Evolutionary conservation across 208 protist genomes (phyloP).

Genomic region (Wallacemonas collosoma): DNA sequence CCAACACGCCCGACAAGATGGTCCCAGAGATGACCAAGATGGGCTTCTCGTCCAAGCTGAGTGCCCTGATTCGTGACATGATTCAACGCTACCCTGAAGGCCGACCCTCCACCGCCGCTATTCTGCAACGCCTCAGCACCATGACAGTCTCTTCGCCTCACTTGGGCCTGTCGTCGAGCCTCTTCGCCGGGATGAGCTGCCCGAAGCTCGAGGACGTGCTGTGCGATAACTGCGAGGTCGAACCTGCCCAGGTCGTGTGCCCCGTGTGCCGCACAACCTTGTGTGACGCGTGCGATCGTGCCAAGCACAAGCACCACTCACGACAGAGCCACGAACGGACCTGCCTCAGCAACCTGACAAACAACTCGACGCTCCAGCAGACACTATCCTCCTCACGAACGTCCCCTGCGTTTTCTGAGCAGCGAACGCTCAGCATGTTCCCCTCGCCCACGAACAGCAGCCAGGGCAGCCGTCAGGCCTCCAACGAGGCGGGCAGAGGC

Average conservation of each 20-base stretch:
- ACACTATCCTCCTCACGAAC: conserved; percentile 49
- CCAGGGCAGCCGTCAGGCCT: conserved; percentile 15
- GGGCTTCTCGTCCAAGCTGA: conserved; percentile 67
- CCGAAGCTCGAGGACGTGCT: conserved; percentile 40
- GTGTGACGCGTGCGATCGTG: conserved; percentile 65
- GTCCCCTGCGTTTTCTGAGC: conserved; percentile 21
- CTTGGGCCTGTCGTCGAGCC: conserved; percentile 35
- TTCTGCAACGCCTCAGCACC: conserved; percentile 46
- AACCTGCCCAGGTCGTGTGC: conserved; percentile 43
- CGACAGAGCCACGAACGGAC: conserved; percentile 68
- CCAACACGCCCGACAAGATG: conserved; percentile 44
- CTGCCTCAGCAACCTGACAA: conserved; percentile 20
- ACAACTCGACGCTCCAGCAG: conserved; percentile 30
- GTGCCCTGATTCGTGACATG: conserved; percentile 66
- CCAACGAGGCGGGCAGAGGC: not conserved
- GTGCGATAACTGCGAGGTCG: conserved; percentile 75
- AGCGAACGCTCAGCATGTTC: conserved; percentile 32
- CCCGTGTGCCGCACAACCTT: conserved; percentile 45
- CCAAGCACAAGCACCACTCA: conserved; percentile 63
- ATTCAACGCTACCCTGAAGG: conserved; percentile 65
- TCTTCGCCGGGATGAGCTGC: conserved; percentile 58
- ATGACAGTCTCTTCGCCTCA: conserved; percentile 33
- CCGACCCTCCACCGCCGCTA: conserved; percentile 51
- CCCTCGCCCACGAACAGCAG: conserved; percentile 22
- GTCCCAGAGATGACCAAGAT: conserved; percentile 58